phyloP scores from a whole-genome alignment of 129 eudicot species.

The Daucus carota region DNA sequence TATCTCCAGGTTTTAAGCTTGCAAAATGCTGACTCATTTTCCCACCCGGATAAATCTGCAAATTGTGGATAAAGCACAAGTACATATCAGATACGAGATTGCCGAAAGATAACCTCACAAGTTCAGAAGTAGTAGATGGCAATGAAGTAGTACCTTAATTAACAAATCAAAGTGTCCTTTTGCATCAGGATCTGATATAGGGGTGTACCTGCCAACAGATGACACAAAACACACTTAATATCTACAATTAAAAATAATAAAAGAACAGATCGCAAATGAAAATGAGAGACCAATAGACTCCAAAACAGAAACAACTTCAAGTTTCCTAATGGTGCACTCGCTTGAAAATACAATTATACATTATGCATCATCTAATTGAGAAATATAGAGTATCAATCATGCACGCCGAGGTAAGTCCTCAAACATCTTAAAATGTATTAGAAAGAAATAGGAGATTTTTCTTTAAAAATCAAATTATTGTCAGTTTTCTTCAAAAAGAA shows the following conservation, averaged over 20 bases:
- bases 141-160: constrained; percentile 64
- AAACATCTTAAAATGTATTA: not conserved
- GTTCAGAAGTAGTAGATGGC: not conserved
- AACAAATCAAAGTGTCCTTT: constrained; percentile 90
- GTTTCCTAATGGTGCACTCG: not conserved
- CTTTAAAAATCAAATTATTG: not conserved
- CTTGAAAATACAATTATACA: not conserved
- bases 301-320: not conserved
- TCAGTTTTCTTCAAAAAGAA: not conserved
- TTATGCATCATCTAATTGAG: not conserved
- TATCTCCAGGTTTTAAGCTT: constrained; percentile 91
- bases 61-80: constrained; percentile 3
- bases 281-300: not conserved
- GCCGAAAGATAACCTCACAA: not conserved
- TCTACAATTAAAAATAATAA: not conserved
- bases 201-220: constrained; percentile 72
- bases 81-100: constrained; percentile 5
- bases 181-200: constrained; percentile 88
- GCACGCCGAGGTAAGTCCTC: not conserved
- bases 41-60: constrained; percentile 90
- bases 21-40: constrained; percentile 99
- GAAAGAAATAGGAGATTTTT: not conserved
- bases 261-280: not conserved
- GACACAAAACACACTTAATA: constrained; percentile 12
- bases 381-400: not conserved